phyloP scores from a whole-genome alignment of 805 yeast species.

The Novakomyces olei region DNA sequence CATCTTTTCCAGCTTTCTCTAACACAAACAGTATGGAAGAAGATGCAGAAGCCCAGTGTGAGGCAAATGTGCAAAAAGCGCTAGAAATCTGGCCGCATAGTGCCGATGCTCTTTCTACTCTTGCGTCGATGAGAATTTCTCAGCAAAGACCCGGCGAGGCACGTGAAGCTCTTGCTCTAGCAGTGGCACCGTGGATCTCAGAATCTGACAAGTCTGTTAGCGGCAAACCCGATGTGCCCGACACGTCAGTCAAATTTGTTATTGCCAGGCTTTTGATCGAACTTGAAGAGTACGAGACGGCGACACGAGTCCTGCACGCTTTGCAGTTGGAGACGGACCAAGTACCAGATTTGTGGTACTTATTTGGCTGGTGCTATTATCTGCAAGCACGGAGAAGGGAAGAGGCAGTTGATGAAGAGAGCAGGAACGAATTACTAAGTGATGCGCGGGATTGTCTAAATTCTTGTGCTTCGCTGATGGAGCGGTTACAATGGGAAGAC shows the following conservation, averaged over 20 bases:
- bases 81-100: slow-evolving; percentile 28
- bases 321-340: slow-evolving; percentile 34
- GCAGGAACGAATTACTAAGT: too few relatives aligned
- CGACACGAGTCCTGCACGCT: background rate
- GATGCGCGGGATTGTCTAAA: too few relatives aligned
- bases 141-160: slow-evolving; percentile 63
- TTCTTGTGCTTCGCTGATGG: too few relatives aligned
- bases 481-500: too few relatives aligned
- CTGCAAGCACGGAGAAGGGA: slow-evolving; percentile 6
- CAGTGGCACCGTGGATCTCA: slow-evolving; percentile 51
- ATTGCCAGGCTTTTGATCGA: slow-evolving; percentile 39
- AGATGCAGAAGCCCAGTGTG: slow-evolving; percentile 62
- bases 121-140: slow-evolving; percentile 70
- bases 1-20: too few relatives aligned
- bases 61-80: slow-evolving; percentile 40
- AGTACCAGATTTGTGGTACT: slow-evolving; percentile 52
- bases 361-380: slow-evolving; percentile 53
- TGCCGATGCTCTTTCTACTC: slow-evolving; percentile 59
- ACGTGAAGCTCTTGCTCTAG: slow-evolving; percentile 25
- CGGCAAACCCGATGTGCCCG: slow-evolving; percentile 13
- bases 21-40: slow-evolving; percentile 89
- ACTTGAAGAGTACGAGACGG: slow-evolving; percentile 45
- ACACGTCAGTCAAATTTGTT: slow-evolving; percentile 38
- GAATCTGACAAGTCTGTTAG: slow-evolving; percentile 16
- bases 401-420: too few relatives aligned